These are phyloP conservation scores for Cryphonectria carpinicola DNA, from an alignment of 2,329 filamentous ascomycete species.

Conservation along the genomic window DNA sequence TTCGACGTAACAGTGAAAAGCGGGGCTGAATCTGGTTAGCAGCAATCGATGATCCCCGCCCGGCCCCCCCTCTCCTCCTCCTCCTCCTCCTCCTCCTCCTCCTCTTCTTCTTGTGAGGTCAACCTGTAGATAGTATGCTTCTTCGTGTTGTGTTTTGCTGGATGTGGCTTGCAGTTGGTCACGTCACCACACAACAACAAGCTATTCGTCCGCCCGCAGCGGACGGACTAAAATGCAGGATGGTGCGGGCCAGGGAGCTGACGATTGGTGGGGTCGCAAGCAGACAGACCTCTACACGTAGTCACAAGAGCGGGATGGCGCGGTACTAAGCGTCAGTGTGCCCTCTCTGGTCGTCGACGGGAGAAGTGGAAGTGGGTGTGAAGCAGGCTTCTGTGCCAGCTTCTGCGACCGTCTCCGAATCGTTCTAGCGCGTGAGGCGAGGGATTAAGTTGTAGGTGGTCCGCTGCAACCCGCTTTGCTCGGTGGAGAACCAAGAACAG, in stretches of 20 bases:
- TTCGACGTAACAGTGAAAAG: neutral
- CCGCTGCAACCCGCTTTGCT: neutral
- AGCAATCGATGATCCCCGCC: conserved; percentile 1
- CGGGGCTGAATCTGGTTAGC: neutral
- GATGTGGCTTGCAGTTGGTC: conserved; percentile 15
- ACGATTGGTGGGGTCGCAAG: conserved; percentile 17
- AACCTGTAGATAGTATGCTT: neutral
- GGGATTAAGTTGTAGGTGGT: neutral
- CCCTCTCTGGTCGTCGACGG: neutral
- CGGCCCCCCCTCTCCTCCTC: too few relatives aligned
- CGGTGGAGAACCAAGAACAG: neutral
- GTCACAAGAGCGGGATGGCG: conserved; percentile 27
- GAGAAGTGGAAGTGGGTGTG: conserved; percentile 27
- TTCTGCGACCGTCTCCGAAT: conserved; percentile 12
- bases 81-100: too few relatives aligned
- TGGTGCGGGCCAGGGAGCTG: neutral
- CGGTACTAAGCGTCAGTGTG: conserved; percentile 7
- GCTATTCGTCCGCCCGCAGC: conserved; percentile 15
- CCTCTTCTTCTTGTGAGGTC: neutral
- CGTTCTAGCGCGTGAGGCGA: conserved; percentile 29
- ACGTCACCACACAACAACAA: conserved; percentile 5
- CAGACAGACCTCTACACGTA: conserved; percentile 6
- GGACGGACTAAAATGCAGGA: conserved; percentile 5
- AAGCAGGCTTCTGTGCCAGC: conserved; percentile 27
- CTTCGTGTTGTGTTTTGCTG: neutral